Conservation (phyloP, 768 basidiomycete genomes). For the Psilocybe cubensis region DNA sequence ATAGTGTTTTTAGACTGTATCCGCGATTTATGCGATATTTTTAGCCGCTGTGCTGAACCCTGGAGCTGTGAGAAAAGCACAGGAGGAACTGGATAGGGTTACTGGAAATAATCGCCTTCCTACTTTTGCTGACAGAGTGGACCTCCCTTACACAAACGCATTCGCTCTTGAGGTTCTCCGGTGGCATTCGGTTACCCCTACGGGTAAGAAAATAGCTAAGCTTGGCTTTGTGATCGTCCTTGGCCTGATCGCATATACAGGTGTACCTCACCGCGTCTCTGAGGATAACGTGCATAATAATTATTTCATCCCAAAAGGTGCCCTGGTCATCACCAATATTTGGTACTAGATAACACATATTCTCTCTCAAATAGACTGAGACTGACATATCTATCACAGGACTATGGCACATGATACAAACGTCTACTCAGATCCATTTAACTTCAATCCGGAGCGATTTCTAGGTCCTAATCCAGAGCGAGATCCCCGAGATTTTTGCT, state of each 20-base stretch:
- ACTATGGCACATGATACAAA: slow-evolving; percentile 44
- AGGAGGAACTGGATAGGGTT: slow-evolving; percentile 46
- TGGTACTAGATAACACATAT: slow-evolving; percentile 34
- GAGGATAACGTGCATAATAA: slow-evolving; percentile 65
- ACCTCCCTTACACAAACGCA: slow-evolving; percentile 45
- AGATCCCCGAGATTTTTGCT: slow-evolving; percentile 49
- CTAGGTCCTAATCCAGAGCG: slow-evolving; percentile 41
- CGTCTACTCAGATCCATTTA: slow-evolving; percentile 38
- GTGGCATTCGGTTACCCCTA: slow-evolving; percentile 38
- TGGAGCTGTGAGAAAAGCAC: slow-evolving; percentile 39
- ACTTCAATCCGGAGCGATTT: slow-evolving; percentile 53
- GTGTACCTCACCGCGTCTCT: slow-evolving; percentile 54
- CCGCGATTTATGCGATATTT: slow-evolving; percentile 41
- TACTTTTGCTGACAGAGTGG: slow-evolving; percentile 38
- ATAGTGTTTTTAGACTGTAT: slow-evolving; percentile 35
- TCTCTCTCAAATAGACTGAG: background rate
- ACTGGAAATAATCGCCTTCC: slow-evolving; percentile 45
- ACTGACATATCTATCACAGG: slow-evolving; percentile 24
- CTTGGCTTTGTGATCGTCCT: too few species aligned
- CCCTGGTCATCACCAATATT: slow-evolving; percentile 53
- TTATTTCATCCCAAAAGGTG: slow-evolving; percentile 62
- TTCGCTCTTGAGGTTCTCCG: slow-evolving; percentile 40
- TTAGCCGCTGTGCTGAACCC: slow-evolving; percentile 44
- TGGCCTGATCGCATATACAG: slow-evolving; percentile 26
- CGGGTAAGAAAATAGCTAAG: slow-evolving; percentile 23